Evolutionary conservation across 306 rosid species (phyloP).

Genomic region (Glycine tomentella): DNA sequence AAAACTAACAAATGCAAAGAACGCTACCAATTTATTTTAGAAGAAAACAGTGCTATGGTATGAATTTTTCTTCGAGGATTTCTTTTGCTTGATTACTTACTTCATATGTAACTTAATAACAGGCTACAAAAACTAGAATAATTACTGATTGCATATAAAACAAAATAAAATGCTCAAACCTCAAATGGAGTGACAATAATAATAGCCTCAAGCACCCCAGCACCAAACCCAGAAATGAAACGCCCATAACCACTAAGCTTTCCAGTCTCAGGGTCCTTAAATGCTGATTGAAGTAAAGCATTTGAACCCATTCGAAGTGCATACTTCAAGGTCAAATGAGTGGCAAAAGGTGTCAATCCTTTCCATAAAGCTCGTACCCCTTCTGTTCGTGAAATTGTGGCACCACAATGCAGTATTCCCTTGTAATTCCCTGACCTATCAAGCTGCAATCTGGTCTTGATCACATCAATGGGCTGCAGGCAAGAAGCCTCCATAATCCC

Average conservation of each 20-base stretch:
- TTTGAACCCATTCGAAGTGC: slow-evolving; percentile 96
- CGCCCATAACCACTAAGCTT: slow-evolving; percentile 75
- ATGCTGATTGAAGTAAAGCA: slow-evolving; percentile 74
- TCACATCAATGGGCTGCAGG: slow-evolving; percentile 92
- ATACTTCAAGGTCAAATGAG: slow-evolving; percentile 90
- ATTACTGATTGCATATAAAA: slow-evolving; percentile 28
- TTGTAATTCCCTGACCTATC: slow-evolving; percentile 81
- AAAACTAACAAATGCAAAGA: slow-evolving; percentile 18
- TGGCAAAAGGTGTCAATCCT: slow-evolving; percentile 95
- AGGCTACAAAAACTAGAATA: not conserved
- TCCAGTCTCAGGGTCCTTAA: slow-evolving; percentile 84
- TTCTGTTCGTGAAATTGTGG: slow-evolving; percentile 72
- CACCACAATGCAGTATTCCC: slow-evolving; percentile 88
- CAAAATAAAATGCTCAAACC: slow-evolving; percentile 56
- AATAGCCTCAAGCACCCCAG: slow-evolving; percentile 96
- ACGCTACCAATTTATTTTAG: not conserved
- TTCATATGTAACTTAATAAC: not conserved
- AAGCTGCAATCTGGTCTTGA: slow-evolving; percentile 95
- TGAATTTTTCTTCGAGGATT: not conserved
- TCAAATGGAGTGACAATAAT: slow-evolving; percentile 92
- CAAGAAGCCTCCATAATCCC: slow-evolving; percentile 92
- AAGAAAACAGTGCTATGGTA: slow-evolving; percentile 7
- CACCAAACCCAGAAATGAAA: slow-evolving; percentile 90
- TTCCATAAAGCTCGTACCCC: slow-evolving; percentile 96
- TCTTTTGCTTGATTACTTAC: not conserved